phyloP scores from a whole-genome alignment of 2,329 filamentous ascomycete genomes.

The Neofusicoccum kwambonambiense region DNA sequence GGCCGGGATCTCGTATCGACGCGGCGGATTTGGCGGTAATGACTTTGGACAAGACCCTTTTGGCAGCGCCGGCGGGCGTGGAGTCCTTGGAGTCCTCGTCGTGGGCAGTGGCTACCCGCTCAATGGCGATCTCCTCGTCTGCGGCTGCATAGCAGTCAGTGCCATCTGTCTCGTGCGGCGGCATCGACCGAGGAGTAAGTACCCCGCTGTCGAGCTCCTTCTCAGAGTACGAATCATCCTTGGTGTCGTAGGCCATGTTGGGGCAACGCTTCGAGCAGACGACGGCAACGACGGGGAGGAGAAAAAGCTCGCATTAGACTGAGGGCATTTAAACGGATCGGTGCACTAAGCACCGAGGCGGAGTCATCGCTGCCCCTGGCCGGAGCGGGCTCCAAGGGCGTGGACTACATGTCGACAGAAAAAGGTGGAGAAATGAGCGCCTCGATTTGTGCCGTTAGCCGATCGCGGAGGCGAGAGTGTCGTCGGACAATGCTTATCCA shows the following conservation, averaged over 20 bases:
- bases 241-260: constrained; percentile 2
- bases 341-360: neutral
- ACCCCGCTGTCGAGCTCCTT: constrained; percentile 18
- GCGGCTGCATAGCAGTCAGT: constrained; percentile 7
- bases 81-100: neutral
- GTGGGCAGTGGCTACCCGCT: constrained; percentile 11
- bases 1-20: constrained; percentile 33
- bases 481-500: neutral
- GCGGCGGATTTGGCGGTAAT: constrained; percentile 26
- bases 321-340: neutral
- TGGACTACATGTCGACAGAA: neutral
- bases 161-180: constrained; percentile 7
- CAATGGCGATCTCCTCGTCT: constrained; percentile 11
- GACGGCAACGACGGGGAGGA: neutral
- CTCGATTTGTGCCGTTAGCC: neutral
- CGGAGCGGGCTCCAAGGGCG: neutral
- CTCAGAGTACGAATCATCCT: constrained; percentile 5
- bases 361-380: constrained; percentile 4
- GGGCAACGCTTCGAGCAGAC: neutral
- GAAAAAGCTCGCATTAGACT: neutral
- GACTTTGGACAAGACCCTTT: constrained; percentile 15
- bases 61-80: neutral
- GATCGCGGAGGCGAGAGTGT: neutral
- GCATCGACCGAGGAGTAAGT: constrained; percentile 16
- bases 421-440: neutral